Evolutionary conservation across 1,284 basidiomycete genomes (phyloP).

Genomic region (Fomes fomentarius): DNA sequence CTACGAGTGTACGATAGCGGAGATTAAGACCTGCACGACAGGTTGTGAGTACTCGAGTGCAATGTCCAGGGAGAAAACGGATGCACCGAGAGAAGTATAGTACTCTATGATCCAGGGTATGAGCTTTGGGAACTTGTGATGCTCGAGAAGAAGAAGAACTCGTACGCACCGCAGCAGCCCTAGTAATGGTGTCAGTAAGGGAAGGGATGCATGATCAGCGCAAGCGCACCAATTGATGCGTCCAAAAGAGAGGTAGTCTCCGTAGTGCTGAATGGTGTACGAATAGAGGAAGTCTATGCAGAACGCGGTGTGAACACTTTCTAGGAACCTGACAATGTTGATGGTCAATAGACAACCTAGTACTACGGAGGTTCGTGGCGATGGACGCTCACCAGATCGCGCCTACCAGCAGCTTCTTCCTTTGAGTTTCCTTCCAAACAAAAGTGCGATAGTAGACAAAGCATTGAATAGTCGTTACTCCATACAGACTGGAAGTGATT

Average conservation of each 20-base stretch:
- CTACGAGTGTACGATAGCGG: no score
- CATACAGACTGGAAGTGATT: constrained; percentile 14
- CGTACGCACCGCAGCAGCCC: no score
- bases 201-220: background rate
- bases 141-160: no score
- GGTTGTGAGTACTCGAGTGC: no score
- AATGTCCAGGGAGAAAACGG: no score
- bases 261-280: constrained; percentile 11
- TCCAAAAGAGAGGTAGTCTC: constrained; percentile 7
- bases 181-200: no score
- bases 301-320: constrained; percentile 11
- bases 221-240: constrained; percentile 7
- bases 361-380: no score
- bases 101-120: no score
- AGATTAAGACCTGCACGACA: no score
- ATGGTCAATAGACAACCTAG: background rate
- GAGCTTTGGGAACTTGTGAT: no score
- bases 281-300: constrained; percentile 11
- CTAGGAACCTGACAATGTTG: constrained; percentile 1
- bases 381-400: constrained; percentile 4
- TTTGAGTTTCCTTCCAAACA: background rate
- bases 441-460: constrained; percentile 10
- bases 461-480: constrained; percentile 11
- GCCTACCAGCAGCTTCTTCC: constrained; percentile 5
- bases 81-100: no score